These are phyloP conservation scores for Aureobasidium sp. DNA, from an alignment of 2,329 filamentous ascomycete species.

Conservation along the genomic window DNA sequence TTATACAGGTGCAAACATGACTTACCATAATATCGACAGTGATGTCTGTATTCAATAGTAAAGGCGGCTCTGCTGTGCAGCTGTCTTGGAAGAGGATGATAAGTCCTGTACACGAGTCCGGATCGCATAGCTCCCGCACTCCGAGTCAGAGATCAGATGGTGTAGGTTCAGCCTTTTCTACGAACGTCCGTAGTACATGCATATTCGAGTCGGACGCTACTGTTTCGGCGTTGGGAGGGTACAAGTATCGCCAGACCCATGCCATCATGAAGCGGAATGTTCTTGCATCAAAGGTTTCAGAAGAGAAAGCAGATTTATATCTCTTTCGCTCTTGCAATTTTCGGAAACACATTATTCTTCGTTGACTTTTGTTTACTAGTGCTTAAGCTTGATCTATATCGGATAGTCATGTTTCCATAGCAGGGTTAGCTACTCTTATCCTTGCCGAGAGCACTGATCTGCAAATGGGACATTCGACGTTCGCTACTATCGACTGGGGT, in stretches of 20 bases:
- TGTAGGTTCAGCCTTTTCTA: slow-evolving; percentile 4
- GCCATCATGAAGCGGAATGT: neutral
- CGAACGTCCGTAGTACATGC: neutral
- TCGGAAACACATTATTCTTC: neutral
- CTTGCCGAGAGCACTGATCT: neutral
- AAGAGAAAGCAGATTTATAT: neutral
- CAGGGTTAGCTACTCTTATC: neutral
- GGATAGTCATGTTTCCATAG: neutral
- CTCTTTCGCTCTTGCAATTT: neutral
- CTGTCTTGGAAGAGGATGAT: neutral
- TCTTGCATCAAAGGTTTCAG: slow-evolving; percentile 1
- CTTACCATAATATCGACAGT: neutral
- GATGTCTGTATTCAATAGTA: neutral
- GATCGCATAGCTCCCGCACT: neutral
- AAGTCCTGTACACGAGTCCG: neutral
- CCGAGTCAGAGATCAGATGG: neutral
- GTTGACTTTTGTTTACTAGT: neutral
- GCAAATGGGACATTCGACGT: slow-evolving; percentile 3
- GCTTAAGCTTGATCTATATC: neutral
- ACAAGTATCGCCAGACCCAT: neutral
- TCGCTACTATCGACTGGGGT: neutral
- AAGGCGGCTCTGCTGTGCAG: neutral
- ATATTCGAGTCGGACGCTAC: neutral
- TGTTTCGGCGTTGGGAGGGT: neutral
- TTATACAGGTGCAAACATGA: neutral